Evolutionary conservation across 1,284 basidiomycete species (phyloP).

Genomic region (Irpex sp.): DNA sequence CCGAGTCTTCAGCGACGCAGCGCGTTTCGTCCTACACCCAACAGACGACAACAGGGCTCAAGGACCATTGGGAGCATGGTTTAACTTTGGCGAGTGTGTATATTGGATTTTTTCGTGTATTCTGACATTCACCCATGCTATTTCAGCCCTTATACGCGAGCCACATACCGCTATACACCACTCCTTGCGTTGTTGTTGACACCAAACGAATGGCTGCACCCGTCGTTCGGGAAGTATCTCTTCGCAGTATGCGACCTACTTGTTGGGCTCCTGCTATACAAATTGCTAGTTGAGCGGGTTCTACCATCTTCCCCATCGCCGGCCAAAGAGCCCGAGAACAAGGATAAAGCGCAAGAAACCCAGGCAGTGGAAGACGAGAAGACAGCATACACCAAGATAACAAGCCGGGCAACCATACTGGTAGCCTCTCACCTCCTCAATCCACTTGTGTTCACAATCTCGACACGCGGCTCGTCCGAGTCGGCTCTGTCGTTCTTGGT

Average conservation of each 20-base stretch:
- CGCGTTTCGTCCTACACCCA: slow-evolving; percentile 60
- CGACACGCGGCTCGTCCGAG: slow-evolving; percentile 94
- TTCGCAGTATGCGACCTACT: slow-evolving; percentile 86
- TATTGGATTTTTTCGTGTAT: not conserved
- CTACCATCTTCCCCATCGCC: slow-evolving; percentile 21
- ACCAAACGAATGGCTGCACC: slow-evolving; percentile 79
- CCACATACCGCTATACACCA: slow-evolving; percentile 97
- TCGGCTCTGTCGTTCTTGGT: slow-evolving; percentile 82
- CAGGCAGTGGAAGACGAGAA: not conserved
- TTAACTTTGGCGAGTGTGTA: slow-evolving; percentile 68
- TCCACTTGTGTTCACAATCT: slow-evolving; percentile 94
- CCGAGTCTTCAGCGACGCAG: slow-evolving; percentile 91
- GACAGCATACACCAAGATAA: slow-evolving; percentile 1
- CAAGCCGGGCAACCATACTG: slow-evolving; percentile 45
- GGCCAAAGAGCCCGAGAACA: not conserved
- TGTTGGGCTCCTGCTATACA: slow-evolving; percentile 78
- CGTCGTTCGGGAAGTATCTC: slow-evolving; percentile 86
- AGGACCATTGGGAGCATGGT: slow-evolving; percentile 50
- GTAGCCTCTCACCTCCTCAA: slow-evolving; percentile 78
- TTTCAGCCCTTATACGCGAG: slow-evolving; percentile 83
- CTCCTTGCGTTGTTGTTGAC: slow-evolving; percentile 80
- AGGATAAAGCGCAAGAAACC: slow-evolving; percentile 1
- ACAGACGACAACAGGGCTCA: slow-evolving; percentile 48
- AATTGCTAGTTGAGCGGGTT: slow-evolving; percentile 53
- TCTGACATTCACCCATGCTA: slow-evolving; percentile 8